A percentile compares a stretch with the other conserved stretches of the same genome.
Conservation (phyloP, 2,329 filamentous ascomycete species). For the Ceratocystis cubensis region DNA sequence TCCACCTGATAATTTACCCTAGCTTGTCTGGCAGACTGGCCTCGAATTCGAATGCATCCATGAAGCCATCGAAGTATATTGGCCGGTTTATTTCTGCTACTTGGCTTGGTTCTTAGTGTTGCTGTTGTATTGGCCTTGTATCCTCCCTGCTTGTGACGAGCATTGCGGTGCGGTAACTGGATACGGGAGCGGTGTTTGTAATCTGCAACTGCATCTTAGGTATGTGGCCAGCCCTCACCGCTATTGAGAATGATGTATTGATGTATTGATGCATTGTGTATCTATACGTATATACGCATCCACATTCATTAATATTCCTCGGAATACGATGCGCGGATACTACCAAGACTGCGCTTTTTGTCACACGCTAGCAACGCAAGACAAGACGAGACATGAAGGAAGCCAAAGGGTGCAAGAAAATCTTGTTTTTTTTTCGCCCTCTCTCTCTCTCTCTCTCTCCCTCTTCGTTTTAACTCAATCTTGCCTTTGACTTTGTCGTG, state of each 20-base stretch:
- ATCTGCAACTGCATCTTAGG: not conserved
- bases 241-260: too few species aligned
- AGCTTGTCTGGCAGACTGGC: too few species aligned
- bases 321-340: not conserved
- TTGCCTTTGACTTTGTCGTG: too few species aligned
- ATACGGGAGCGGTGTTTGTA: not conserved
- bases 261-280: not conserved
- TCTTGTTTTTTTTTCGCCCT: not conserved
- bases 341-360: not conserved
- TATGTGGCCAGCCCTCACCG: not conserved
- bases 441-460: not conserved
- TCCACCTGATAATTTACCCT: not conserved
- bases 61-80: too few species aligned
- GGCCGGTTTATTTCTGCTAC: not conserved
- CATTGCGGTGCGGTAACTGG: not conserved
- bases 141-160: not conserved
- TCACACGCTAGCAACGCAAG: not conserved
- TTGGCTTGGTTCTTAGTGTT: not conserved
- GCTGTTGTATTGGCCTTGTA: not conserved
- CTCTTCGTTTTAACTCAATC: too few species aligned
- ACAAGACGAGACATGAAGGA: too few species aligned
- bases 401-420: too few species aligned
- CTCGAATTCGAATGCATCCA: too few species aligned
- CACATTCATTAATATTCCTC: too few species aligned
- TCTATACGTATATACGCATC: not conserved